Conservation (phyloP, 2,329 filamentous ascomycete genomes). For the Claviceps spartinae region DNA sequence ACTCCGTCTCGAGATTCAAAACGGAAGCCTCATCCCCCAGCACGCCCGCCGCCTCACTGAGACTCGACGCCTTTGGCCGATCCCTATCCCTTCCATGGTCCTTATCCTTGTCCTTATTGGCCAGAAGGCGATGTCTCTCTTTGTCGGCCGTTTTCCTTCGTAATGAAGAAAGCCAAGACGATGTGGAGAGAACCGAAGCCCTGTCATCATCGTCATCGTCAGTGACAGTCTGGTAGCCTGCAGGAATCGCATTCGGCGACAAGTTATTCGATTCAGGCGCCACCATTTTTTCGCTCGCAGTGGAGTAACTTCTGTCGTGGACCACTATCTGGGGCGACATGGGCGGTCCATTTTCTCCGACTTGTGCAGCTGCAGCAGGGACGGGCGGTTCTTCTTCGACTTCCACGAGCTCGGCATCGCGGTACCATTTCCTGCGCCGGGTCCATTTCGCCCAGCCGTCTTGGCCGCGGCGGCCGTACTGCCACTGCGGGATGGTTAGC, state of each 20-base stretch:
- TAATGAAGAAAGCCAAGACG: slow-evolving; percentile 28
- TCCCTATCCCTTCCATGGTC: slow-evolving; percentile 9
- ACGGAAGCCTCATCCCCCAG: slow-evolving; percentile 26
- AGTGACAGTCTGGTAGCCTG: slow-evolving; percentile 12
- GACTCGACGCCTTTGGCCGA: slow-evolving; percentile 24
- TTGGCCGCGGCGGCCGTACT: slow-evolving; percentile 66
- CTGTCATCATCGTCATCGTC: slow-evolving; percentile 29
- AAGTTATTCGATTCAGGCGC: too few relatives aligned
- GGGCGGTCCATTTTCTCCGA: slow-evolving; percentile 22
- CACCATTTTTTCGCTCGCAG: slow-evolving; percentile 24
- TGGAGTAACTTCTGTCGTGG: slow-evolving; percentile 20
- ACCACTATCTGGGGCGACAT: slow-evolving; percentile 9
- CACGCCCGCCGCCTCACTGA: slow-evolving; percentile 27
- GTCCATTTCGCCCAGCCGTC: slow-evolving; percentile 96
- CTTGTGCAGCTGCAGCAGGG: slow-evolving; percentile 13
- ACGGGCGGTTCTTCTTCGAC: slow-evolving; percentile 23
- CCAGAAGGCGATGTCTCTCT: slow-evolving; percentile 17
- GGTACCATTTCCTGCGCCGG: slow-evolving; percentile 84
- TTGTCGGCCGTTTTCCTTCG: slow-evolving; percentile 27
- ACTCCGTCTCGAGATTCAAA: slow-evolving; percentile 31
- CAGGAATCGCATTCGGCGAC: not conserved
- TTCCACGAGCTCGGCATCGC: slow-evolving; percentile 90
- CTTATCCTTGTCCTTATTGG: slow-evolving; percentile 11
- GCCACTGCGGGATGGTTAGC: slow-evolving; percentile 49
- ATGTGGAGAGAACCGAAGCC: slow-evolving; percentile 33